phyloP scores from a whole-genome alignment of 2,329 filamentous ascomycete genomes.

The Achaetomium macrosporum region DNA sequence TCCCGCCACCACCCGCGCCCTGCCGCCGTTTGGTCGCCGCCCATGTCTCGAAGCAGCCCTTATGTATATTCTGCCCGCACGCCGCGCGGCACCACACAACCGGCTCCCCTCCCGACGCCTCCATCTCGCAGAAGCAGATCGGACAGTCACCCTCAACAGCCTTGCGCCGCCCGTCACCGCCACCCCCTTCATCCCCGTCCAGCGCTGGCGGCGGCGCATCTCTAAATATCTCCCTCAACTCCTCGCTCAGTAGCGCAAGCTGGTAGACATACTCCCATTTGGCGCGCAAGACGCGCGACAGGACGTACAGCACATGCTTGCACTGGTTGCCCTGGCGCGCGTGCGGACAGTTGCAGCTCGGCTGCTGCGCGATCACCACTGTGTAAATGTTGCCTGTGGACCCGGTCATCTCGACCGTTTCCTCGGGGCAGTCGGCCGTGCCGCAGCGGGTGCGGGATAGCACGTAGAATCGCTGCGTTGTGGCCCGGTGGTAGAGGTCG shows the following conservation, averaged over 20 bases:
- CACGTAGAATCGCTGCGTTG: conserved; percentile 39
- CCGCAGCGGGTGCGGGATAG: conserved; percentile 36
- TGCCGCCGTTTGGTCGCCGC: conserved; percentile 40
- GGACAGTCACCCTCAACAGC: conserved; percentile 49
- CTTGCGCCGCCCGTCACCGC: conserved; percentile 39
- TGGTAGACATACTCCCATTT: conserved; percentile 54
- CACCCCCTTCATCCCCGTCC: conserved; percentile 16
- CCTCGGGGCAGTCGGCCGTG: conserved; percentile 37
- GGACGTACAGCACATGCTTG: conserved; percentile 60
- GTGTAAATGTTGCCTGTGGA: conserved; percentile 62
- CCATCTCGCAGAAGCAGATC: conserved; percentile 49
- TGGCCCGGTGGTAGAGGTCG: conserved; percentile 23
- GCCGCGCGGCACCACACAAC: conserved; percentile 47
- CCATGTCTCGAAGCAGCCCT: conserved; percentile 50
- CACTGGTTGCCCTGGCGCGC: conserved; percentile 50
- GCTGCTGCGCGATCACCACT: conserved; percentile 46
- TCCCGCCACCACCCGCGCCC: conserved; percentile 17
- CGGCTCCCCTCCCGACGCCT: conserved; percentile 30
- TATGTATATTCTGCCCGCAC: conserved; percentile 52
- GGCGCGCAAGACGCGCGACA: conserved; percentile 55
- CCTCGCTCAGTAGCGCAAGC: conserved; percentile 51
- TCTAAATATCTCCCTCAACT: conserved; percentile 54
- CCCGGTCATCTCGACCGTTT: conserved; percentile 54
- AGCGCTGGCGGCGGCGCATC: conserved; percentile 42
- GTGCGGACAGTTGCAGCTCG: conserved; percentile 53